Percentiles rank a stretch among this genome's conserved stretches.
phyloP scores from a whole-genome alignment of 2,329 filamentous ascomycete species.

The Dactylellina drechsleri region DNA sequence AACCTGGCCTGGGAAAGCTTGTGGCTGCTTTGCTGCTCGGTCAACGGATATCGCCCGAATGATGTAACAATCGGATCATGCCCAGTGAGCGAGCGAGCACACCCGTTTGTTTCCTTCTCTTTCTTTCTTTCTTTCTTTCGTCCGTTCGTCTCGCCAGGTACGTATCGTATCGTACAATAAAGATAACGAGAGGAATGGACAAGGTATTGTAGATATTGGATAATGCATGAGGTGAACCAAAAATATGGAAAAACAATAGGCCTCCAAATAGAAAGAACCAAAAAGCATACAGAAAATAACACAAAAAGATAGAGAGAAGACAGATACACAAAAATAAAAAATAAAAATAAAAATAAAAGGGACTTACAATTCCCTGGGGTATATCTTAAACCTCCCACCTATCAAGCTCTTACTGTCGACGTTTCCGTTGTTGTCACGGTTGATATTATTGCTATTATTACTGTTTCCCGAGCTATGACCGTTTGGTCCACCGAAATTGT shows the following conservation, averaged over 20 bases:
- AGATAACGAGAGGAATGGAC: slow-evolving; percentile 1
- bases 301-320: slow-evolving; percentile 1
- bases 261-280: too few species aligned
- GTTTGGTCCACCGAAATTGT: slow-evolving; percentile 31
- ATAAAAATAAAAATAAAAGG: background rate
- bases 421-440: slow-evolving; percentile 20
- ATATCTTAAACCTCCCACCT: slow-evolving; percentile 49
- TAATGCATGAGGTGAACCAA: background rate
- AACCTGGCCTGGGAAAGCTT: background rate
- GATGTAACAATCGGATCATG: slow-evolving; percentile 53
- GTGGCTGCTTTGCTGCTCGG: slow-evolving; percentile 4
- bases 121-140: too few species aligned
- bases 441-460: background rate
- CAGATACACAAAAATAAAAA: background rate
- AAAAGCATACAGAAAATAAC: background rate
- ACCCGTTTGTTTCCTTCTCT: too few species aligned
- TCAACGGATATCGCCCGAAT: slow-evolving; percentile 39
- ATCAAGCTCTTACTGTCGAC: slow-evolving; percentile 50
- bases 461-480: slow-evolving; percentile 21
- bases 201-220: background rate
- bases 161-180: background rate
- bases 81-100: slow-evolving; percentile 1
- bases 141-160: too few species aligned
- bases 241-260: background rate
- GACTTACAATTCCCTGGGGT: slow-evolving; percentile 53